Evolutionary conservation across 108 stramenopile genomes (phyloP).

Genomic region (Fragilaria radians): DNA sequence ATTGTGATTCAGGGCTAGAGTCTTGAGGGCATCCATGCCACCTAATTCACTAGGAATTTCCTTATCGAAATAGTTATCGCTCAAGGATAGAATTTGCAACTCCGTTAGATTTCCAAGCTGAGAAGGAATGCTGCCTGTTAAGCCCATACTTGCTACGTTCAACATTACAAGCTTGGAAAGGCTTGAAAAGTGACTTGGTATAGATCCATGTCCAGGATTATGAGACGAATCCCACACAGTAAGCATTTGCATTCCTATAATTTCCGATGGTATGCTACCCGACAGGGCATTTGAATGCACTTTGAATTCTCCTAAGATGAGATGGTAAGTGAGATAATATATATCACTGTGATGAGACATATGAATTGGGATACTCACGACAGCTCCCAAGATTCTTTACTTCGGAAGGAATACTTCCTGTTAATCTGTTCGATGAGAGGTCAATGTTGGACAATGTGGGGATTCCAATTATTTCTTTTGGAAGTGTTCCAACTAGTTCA

Average conservation of each 20-base stretch:
- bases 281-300: not conserved
- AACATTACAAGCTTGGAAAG: not conserved
- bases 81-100: not conserved
- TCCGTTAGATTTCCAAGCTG: conserved; percentile 3
- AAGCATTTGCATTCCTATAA: not conserved
- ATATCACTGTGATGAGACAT: not conserved
- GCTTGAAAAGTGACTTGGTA: conserved; percentile 2
- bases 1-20: not conserved
- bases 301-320: not conserved
- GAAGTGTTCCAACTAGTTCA: not conserved
- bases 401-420: conserved; percentile 32
- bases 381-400: conserved; percentile 1
- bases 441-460: conserved; percentile 8
- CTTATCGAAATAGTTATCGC: not conserved
- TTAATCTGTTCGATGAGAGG: conserved; percentile 15
- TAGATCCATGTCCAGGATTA: not conserved
- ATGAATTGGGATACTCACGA: not conserved
- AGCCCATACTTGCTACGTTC: not conserved
- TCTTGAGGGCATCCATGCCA: not conserved
- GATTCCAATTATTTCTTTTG: conserved; percentile 7
- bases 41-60: not conserved
- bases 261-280: not conserved
- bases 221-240: not conserved
- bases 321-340: not conserved
- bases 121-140: not conserved